These are phyloP conservation scores for Ascochyta lentis DNA, from an alignment of 2,329 filamentous ascomycete genomes.

Conservation along the genomic window DNA sequence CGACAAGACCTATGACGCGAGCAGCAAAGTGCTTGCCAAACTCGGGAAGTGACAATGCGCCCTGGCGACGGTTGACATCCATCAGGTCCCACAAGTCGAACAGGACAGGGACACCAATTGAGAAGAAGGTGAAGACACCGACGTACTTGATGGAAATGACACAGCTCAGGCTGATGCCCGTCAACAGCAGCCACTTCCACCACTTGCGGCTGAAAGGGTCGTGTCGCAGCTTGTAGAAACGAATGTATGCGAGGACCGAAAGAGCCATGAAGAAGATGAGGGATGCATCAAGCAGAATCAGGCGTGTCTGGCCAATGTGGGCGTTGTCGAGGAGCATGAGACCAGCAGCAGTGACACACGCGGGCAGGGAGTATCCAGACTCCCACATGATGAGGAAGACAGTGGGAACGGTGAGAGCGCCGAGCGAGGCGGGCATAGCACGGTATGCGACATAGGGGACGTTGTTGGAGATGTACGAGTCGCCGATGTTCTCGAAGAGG, in stretches of 20 bases:
- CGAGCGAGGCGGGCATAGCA: constrained; percentile 88
- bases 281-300: constrained; percentile 94
- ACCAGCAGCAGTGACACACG: constrained; percentile 83
- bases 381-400: constrained; percentile 99
- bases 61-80: constrained; percentile 83
- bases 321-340: constrained; percentile 96
- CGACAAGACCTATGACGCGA: constrained; percentile 81
- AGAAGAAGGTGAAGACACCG: constrained; percentile 94
- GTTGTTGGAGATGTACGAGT: constrained; percentile 96
- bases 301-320: constrained; percentile 92
- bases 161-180: constrained; percentile 91
- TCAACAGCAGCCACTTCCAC: constrained; percentile 99
- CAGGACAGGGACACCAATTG: constrained; percentile 89
- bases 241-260: constrained; percentile 91
- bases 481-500: constrained; percentile 98
- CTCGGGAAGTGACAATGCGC: constrained; percentile 76
- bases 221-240: constrained; percentile 96
- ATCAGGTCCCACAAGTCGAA: constrained; percentile 96
- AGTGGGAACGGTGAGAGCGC: constrained; percentile 90
- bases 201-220: constrained; percentile 91
- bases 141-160: constrained; percentile 99
- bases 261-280: constrained; percentile 95
- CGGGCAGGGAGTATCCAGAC: constrained; percentile 94
- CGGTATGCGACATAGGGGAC: constrained; percentile 97
- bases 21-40: constrained; percentile 92